phyloP scores from a whole-genome alignment of 305 asterid genomes.

The Fraxinus floribunda region DNA sequence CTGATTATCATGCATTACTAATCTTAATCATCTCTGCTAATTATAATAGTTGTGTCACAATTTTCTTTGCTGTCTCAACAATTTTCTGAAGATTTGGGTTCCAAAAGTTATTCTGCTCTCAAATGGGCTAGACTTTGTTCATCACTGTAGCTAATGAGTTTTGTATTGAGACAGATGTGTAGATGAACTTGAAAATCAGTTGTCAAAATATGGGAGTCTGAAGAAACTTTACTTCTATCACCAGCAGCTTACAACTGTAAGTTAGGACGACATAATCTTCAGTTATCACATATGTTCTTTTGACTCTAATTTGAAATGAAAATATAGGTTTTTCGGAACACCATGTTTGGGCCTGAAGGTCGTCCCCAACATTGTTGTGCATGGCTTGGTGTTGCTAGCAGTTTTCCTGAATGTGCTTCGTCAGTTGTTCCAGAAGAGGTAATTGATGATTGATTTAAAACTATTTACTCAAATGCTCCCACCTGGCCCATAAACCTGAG shows the following conservation, averaged over 20 bases:
- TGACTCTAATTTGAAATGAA: slow-evolving; percentile 29
- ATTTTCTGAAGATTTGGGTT: not conserved
- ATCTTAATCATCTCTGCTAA: not conserved
- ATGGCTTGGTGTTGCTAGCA: slow-evolving; percentile 99
- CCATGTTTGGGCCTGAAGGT: slow-evolving; percentile 99
- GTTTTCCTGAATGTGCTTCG: slow-evolving; percentile 97
- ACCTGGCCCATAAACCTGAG: not conserved
- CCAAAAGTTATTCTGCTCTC: not conserved
- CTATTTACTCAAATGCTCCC: not conserved
- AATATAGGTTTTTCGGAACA: slow-evolving; percentile 85
- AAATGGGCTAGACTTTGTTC: not conserved
- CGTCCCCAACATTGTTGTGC: slow-evolving; percentile 99
- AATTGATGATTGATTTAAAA: slow-evolving; percentile 25
- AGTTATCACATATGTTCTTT: slow-evolving; percentile 17
- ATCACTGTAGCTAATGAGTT: slow-evolving; percentile 19
- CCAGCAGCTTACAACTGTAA: slow-evolving; percentile 94
- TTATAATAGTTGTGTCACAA: not conserved
- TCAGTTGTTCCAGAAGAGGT: slow-evolving; percentile 95
- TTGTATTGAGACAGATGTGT: slow-evolving; percentile 71
- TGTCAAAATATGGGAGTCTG: slow-evolving; percentile 88
- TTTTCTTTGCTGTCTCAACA: not conserved
- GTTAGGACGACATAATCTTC: slow-evolving; percentile 30
- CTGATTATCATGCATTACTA: not conserved
- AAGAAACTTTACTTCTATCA: slow-evolving; percentile 96
- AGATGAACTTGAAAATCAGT: slow-evolving; percentile 93